Evolutionary conservation across 306 rosid genomes (phyloP).

Genomic region (Echinosophora koreensis): DNA sequence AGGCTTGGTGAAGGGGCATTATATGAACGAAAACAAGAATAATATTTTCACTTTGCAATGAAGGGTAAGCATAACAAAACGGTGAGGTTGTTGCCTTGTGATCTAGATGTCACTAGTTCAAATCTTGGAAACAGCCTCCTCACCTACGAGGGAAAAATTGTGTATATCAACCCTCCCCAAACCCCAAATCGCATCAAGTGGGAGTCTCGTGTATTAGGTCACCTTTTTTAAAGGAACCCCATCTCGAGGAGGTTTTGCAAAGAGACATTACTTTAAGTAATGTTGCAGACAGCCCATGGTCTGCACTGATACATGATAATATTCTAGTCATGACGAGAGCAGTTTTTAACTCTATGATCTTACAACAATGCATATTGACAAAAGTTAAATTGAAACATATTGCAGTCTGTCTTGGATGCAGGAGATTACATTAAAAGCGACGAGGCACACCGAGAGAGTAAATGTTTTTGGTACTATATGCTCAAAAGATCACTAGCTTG

Average conservation of each 20-base stretch:
- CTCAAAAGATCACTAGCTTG: slow-evolving; percentile 57
- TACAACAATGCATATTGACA: slow-evolving; percentile 44
- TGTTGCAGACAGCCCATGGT: slow-evolving; percentile 20
- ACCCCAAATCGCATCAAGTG: no score
- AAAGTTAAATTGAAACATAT: slow-evolving; percentile 27
- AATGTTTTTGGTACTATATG: slow-evolving; percentile 20
- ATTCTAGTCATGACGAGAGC: slow-evolving; percentile 39
- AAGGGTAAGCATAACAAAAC: no score
- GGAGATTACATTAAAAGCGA: slow-evolving; percentile 43
- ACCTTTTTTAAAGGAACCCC: background rate
- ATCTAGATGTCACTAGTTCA: no score
- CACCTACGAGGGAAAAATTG: no score
- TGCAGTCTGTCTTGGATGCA: slow-evolving; percentile 40
- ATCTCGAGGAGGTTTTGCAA: slow-evolving; percentile 8
- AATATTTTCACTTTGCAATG: background rate
- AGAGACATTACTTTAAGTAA: background rate
- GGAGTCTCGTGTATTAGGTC: no score
- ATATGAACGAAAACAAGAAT: background rate
- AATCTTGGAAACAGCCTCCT: no score
- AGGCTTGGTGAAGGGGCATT: background rate
- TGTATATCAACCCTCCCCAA: no score
- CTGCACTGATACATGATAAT: slow-evolving; percentile 40
- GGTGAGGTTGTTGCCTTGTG: no score
- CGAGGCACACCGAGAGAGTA: slow-evolving; percentile 41
- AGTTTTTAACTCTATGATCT: slow-evolving; percentile 40